Base-by-base conservation (phyloP, 2,329 filamentous ascomycete species). In the Chaetomium strumarium region DNA sequence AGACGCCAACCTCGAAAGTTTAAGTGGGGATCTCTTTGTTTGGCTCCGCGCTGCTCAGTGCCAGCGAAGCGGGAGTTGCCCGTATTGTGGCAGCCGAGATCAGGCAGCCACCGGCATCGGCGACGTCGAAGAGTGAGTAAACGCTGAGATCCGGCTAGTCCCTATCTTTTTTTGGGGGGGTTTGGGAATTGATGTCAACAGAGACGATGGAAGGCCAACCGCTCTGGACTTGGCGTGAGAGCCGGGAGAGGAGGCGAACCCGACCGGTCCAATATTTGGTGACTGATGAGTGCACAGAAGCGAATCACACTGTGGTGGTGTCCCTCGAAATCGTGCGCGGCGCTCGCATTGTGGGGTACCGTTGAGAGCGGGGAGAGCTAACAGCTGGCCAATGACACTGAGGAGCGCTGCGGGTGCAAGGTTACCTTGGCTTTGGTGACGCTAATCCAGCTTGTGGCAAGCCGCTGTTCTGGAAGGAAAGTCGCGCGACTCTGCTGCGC, bases 21-120 rank as follows among this genome's bases (percentile, higher is more conserved):
- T 55, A 63, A 61, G 59, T 62, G 60, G 60, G 57, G 55, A 52
- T 41, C 31, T 36, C 50, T 60, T 57, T 55, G 45, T 57, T 48
- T 36, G 49, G 45, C 37, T 24, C 48, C 36, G 51, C 40, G 44
- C 51, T 40, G 12, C 34, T 37, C 34, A 8, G 7, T n/a, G 34
- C 7, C 10, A n/a, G 34, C 2, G 7, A n/a, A n/a, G n/a, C n/a
- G n/a, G n/a, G n/a, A n/a, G n/a, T n/a, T n/a, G n/a, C n/a, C n/a
- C n/a, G 4, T 24, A 7, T 7, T 24, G 24, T 24, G 24, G 24
- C 24, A 24, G 24, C 24, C 24, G 24, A 24, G 24, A 24, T 24
- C 24, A 24, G 24, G 24, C 24, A 24, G 24, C 24, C 24, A 24
- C 24, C 24, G 24, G 24, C 24, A 7, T 24, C 24, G 24, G 24